Evolutionary conservation across 2,329 filamentous ascomycete genomes (phyloP).

Genomic region (Xylaria digitata): DNA sequence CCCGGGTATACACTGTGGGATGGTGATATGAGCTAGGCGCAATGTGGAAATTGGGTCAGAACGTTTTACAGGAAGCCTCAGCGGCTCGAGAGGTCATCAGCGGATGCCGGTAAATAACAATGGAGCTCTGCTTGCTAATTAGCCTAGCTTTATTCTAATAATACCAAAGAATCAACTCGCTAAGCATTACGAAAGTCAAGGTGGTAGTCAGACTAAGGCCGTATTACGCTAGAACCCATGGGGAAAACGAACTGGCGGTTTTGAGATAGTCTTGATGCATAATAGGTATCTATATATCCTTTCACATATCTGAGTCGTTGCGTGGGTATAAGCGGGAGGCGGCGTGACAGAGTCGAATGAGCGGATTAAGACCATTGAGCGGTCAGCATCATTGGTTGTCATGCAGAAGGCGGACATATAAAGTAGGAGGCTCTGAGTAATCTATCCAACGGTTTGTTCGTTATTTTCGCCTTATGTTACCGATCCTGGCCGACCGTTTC

Average conservation of each 20-base stretch:
- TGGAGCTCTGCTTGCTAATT: slow-evolving; percentile 16
- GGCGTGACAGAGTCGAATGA: slow-evolving; percentile 5
- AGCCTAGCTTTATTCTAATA: slow-evolving; percentile 17
- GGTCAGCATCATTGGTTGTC: slow-evolving; percentile 17
- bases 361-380: slow-evolving; percentile 20
- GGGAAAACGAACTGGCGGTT: not conserved
- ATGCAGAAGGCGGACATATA: not conserved
- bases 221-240: slow-evolving; percentile 11
- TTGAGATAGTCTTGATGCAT: slow-evolving; percentile 18
- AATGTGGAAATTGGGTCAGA: not conserved
- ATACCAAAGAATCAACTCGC: slow-evolving; percentile 3
- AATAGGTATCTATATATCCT: not conserved
- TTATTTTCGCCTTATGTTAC: slow-evolving; percentile 35
- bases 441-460: slow-evolving; percentile 9
- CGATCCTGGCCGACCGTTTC: slow-evolving; percentile 13
- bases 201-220: slow-evolving; percentile 15
- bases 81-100: not conserved
- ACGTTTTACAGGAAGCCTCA: not conserved
- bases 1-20: slow-evolving; percentile 7
- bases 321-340: slow-evolving; percentile 28
- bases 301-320: slow-evolving; percentile 4
- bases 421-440: not conserved
- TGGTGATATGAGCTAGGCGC: not conserved
- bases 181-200: not conserved
- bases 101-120: not conserved